Conservation (phyloP, 2,329 filamentous ascomycete genomes). For the Clonostachys rosea region DNA sequence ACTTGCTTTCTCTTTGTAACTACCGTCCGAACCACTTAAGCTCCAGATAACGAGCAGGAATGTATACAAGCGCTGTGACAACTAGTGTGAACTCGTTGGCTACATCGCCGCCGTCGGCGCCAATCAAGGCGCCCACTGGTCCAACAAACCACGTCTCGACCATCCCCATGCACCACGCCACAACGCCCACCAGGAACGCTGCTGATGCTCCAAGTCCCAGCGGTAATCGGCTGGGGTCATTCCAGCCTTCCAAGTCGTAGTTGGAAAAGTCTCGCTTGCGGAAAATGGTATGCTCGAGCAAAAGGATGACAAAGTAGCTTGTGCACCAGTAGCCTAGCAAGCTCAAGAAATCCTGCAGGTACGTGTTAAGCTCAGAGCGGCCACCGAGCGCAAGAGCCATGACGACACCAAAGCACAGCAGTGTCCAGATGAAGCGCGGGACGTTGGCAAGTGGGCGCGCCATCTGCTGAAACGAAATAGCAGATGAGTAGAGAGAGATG, state of each 20-base stretch:
- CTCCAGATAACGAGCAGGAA: too few species aligned
- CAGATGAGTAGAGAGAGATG: conserved; percentile 70
- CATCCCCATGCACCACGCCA: conserved; percentile 1
- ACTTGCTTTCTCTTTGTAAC: too few species aligned
- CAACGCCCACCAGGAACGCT: conserved; percentile 43
- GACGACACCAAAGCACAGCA: conserved; percentile 57
- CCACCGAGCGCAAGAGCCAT: conserved; percentile 67
- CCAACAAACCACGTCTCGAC: conserved; percentile 2
- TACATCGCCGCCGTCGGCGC: too few species aligned
- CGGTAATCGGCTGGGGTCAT: conserved; percentile 52
- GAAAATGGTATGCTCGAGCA: conserved; percentile 66
- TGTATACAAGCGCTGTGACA: too few species aligned
- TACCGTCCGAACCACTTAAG: too few species aligned
- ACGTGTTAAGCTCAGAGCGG: conserved; percentile 58
- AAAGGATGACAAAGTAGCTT: conserved; percentile 64
- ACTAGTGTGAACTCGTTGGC: too few species aligned
- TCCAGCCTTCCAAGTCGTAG: conserved; percentile 56
- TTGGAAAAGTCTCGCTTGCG: conserved; percentile 50
- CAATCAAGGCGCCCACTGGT: background rate
- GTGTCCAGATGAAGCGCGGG: conserved; percentile 65
- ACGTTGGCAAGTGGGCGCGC: conserved; percentile 38
- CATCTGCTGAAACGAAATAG: conserved; percentile 53
- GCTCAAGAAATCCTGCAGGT: conserved; percentile 68
- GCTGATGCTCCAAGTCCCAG: conserved; percentile 57
- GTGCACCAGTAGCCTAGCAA: conserved; percentile 70